These are phyloP conservation scores for Cytospora mali DNA, from an alignment of 2,329 filamentous ascomycete species.

Conservation along the genomic window DNA sequence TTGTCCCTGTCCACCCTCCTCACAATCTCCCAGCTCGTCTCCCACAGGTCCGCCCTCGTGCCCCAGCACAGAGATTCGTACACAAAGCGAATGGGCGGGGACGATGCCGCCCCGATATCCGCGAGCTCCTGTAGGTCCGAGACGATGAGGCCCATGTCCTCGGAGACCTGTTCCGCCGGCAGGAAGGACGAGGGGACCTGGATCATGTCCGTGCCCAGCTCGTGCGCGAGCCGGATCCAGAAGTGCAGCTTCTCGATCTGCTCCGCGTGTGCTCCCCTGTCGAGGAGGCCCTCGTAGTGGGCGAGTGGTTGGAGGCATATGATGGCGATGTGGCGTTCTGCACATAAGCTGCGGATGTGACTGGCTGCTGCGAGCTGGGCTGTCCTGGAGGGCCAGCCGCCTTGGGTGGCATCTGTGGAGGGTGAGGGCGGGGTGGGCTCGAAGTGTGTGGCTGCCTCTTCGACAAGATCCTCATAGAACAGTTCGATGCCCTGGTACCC, in stretches of 20 bases:
- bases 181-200: constrained; percentile 75
- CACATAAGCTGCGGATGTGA: constrained; percentile 60
- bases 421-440: background rate
- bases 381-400: constrained; percentile 28
- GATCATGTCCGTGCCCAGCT: constrained; percentile 70
- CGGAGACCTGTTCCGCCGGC: constrained; percentile 45
- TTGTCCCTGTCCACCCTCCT: constrained; percentile 66
- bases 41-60: constrained; percentile 71
- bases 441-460: constrained; percentile 48
- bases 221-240: constrained; percentile 69
- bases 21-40: constrained; percentile 70
- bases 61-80: constrained; percentile 78
- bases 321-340: constrained; percentile 51
- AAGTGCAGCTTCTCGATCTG: constrained; percentile 65
- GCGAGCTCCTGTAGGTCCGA: constrained; percentile 66
- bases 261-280: constrained; percentile 59
- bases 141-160: constrained; percentile 58
- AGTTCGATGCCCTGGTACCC: constrained; percentile 73
- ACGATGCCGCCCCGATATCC: constrained; percentile 63
- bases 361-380: constrained; percentile 56
- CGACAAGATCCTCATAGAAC: constrained; percentile 75
- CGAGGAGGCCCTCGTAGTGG: constrained; percentile 74
- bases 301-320: constrained; percentile 76
- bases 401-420: constrained; percentile 8
- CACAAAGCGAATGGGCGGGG: constrained; percentile 65